Conservation (phyloP, 331 rosid genomes). For the Acacia concinna region DNA sequence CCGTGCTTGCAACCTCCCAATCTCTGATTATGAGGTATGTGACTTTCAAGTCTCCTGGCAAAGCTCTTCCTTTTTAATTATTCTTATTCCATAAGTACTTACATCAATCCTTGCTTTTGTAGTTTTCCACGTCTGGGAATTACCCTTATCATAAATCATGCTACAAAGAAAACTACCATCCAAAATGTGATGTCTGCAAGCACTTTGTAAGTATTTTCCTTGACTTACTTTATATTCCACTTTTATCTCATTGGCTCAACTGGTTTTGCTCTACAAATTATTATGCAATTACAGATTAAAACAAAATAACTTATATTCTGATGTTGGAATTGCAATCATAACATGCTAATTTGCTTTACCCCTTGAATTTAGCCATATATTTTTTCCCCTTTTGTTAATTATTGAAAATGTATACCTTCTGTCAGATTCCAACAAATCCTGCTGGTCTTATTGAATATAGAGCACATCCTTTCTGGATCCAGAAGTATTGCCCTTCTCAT, state of each 20-base stretch:
- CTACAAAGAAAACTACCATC: slow-evolving; percentile 94
- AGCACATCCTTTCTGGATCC: slow-evolving; percentile 99
- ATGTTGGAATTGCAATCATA: not conserved
- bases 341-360: not conserved
- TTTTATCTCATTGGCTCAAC: slow-evolving; percentile 18
- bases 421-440: slow-evolving; percentile 98
- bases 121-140: slow-evolving; percentile 97
- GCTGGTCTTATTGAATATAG: slow-evolving; percentile 99
- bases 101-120: slow-evolving; percentile 29
- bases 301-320: not conserved
- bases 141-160: slow-evolving; percentile 90
- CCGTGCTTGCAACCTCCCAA: slow-evolving; percentile 87
- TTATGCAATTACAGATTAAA: slow-evolving; percentile 4
- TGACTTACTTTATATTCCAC: slow-evolving; percentile 6
- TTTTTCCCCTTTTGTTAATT: slow-evolving; percentile 50
- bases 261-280: slow-evolving; percentile 23
- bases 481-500: slow-evolving; percentile 94
- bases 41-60: slow-evolving; percentile 13
- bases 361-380: slow-evolving; percentile 16
- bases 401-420: slow-evolving; percentile 60
- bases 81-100: slow-evolving; percentile 19
- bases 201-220: slow-evolving; percentile 71
- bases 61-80: slow-evolving; percentile 15
- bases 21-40: slow-evolving; percentile 84
- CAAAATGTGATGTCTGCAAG: slow-evolving; percentile 99